Conservation (phyloP, 1,139 yeast genomes). For the Arxiozyma telluris region DNA sequence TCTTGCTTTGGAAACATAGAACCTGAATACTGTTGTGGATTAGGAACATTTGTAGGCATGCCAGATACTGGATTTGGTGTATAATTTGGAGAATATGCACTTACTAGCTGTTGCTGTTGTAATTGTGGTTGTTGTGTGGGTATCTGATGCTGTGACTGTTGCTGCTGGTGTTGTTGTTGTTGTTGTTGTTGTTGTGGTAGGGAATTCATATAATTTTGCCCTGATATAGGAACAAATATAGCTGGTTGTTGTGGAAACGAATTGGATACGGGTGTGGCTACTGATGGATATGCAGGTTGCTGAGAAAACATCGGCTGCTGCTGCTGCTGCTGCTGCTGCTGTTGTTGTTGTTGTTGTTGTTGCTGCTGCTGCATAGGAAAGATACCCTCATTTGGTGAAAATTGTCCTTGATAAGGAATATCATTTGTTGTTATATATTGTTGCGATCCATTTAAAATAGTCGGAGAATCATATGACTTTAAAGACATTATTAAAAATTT, state of each 20-base stretch:
- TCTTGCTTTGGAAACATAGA: no score
- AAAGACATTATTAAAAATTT: neutral
- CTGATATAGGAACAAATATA: neutral
- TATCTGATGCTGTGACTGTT: no score
- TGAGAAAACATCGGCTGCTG: no score
- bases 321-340: neutral
- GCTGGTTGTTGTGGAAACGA: neutral
- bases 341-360: slow-evolving; percentile 1
- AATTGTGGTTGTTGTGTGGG: no score
- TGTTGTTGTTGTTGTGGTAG: neutral
- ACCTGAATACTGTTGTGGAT: neutral
- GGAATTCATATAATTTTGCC: neutral
- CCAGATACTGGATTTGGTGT: neutral
- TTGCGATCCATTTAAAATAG: neutral
- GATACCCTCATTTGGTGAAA: neutral
- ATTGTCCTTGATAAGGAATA: neutral
- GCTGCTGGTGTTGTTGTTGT: neutral
- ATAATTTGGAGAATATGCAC: no score
- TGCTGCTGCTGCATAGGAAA: neutral
- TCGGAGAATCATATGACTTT: neutral
- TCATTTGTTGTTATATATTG: neutral
- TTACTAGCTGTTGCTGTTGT: no score
- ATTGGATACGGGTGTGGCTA: neutral
- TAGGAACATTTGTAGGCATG: neutral
- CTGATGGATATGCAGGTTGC: no score